Evolutionary conservation across 2,329 filamentous ascomycete species (phyloP).

Genomic region (Penicillium fuscoglaucum): DNA sequence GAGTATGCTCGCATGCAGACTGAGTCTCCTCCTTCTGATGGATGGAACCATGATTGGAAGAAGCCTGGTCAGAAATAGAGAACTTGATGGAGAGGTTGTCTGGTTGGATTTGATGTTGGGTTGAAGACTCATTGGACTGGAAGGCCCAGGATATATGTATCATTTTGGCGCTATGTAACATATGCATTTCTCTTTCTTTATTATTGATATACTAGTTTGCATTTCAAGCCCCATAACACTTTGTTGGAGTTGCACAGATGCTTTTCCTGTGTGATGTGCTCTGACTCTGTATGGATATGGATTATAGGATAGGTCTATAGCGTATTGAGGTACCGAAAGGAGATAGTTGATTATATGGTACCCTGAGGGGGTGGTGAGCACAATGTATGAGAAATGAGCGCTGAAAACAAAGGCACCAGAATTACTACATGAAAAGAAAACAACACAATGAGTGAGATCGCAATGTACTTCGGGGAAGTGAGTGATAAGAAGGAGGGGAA

Average conservation of each 20-base stretch:
- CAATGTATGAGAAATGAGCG: slow-evolving; percentile 16
- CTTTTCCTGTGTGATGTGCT: neutral
- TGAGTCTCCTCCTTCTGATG: slow-evolving; percentile 72
- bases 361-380: slow-evolving; percentile 6
- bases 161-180: slow-evolving; percentile 30
- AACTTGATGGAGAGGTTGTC: neutral
- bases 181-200: slow-evolving; percentile 21
- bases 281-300: neutral
- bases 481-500: slow-evolving; percentile 27
- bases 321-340: neutral
- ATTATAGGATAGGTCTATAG: neutral
- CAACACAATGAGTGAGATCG: slow-evolving; percentile 21
- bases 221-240: slow-evolving; percentile 1
- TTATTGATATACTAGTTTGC: neutral
- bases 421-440: slow-evolving; percentile 22
- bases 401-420: slow-evolving; percentile 9
- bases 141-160: slow-evolving; percentile 18
- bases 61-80: slow-evolving; percentile 44
- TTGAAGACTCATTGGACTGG: slow-evolving; percentile 5
- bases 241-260: neutral
- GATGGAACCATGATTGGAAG: slow-evolving; percentile 96
- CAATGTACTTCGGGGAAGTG: slow-evolving; percentile 25
- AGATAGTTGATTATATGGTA: slow-evolving; percentile 13
- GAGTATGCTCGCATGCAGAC: slow-evolving; percentile 77
- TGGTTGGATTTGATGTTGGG: slow-evolving; percentile 2